Evolutionary conservation across 768 basidiomycete species (phyloP).

Genomic region (Leccinellum albellum): DNA sequence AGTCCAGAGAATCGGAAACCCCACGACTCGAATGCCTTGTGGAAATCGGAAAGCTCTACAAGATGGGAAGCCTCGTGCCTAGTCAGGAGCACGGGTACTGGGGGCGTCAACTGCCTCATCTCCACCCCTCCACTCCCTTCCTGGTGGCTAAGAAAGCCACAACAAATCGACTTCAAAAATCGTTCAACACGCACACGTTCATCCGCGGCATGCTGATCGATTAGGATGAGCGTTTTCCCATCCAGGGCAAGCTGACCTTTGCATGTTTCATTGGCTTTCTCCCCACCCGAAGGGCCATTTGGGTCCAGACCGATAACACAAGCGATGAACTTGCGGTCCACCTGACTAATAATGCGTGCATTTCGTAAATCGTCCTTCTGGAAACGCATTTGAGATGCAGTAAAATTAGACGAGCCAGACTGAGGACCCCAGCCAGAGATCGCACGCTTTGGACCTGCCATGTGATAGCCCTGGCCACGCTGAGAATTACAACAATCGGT

Average conservation of each 20-base stretch:
- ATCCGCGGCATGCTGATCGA: slow-evolving; percentile 99
- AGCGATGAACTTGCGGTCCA: slow-evolving; percentile 89
- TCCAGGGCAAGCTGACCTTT: slow-evolving; percentile 16
- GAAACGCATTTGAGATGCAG: slow-evolving; percentile 37
- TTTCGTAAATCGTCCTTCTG: slow-evolving; percentile 49
- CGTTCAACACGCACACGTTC: slow-evolving; percentile 90
- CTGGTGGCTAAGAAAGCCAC: slow-evolving; percentile 51
- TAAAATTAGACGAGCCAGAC: slow-evolving; percentile 8
- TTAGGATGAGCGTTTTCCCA: slow-evolving; percentile 54
- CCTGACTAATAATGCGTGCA: slow-evolving; percentile 71
- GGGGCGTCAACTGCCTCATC: slow-evolving; percentile 46
- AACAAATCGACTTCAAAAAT: slow-evolving; percentile 72
- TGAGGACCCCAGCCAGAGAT: slow-evolving; percentile 8
- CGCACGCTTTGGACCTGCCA: slow-evolving; percentile 6
- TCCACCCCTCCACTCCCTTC: slow-evolving; percentile 36
- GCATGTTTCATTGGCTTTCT: slow-evolving; percentile 11
- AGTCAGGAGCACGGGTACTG: slow-evolving; percentile 63
- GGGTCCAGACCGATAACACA: slow-evolving; percentile 48
- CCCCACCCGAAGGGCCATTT: slow-evolving; percentile 11
- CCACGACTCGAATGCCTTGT: slow-evolving; percentile 59
- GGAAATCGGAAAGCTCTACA: slow-evolving; percentile 37
- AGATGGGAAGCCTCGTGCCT: slow-evolving; percentile 56
- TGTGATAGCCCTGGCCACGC: slow-evolving; percentile 12
- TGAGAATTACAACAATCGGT: slow-evolving; percentile 9
- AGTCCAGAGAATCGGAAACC: slow-evolving; percentile 56